Percentiles rank a stretch among this genome's conserved stretches.
These are phyloP conservation scores for Glutinoglossum americanum DNA, from an alignment of 495 filamentous ascomycete species.

Conservation along the genomic window DNA sequence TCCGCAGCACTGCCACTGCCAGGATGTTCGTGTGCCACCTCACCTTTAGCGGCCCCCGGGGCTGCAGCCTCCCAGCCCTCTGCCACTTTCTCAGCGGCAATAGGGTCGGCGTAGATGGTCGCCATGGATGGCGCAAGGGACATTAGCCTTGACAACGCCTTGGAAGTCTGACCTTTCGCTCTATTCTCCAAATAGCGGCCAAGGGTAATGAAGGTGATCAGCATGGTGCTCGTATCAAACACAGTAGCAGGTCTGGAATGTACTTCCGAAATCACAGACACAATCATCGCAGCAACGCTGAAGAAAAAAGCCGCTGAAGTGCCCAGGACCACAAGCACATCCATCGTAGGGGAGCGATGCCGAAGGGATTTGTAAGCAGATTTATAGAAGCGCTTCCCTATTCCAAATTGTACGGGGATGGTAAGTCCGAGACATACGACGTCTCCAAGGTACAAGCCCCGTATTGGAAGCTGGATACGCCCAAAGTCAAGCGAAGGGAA, in stretches of 20 bases:
- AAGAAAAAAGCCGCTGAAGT: slow-evolving; percentile 98
- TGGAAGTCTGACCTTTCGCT: slow-evolving; percentile 92
- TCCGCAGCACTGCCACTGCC: slow-evolving; percentile 38
- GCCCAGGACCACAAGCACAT: slow-evolving; percentile 82
- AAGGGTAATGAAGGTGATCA: slow-evolving; percentile 88
- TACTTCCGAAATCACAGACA: slow-evolving; percentile 45
- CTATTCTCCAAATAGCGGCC: slow-evolving; percentile 86
- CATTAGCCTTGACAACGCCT: slow-evolving; percentile 88
- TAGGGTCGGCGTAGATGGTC: slow-evolving; percentile 92
- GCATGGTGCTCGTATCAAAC: slow-evolving; percentile 96
- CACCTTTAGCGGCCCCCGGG: slow-evolving; percentile 5
- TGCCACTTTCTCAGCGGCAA: slow-evolving; percentile 74
- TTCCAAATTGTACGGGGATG: slow-evolving; percentile 87
- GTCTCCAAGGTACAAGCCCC: slow-evolving; percentile 75
- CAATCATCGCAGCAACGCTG: slow-evolving; percentile 69
- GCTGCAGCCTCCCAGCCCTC: slow-evolving; percentile 42
- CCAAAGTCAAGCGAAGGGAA: slow-evolving; percentile 55
- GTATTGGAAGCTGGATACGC: slow-evolving; percentile 31
- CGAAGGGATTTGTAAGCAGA: slow-evolving; percentile 78
- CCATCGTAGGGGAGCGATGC: slow-evolving; percentile 88
- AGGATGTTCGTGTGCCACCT: slow-evolving; percentile 10
- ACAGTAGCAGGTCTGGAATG: slow-evolving; percentile 66
- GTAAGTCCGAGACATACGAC: slow-evolving; percentile 64
- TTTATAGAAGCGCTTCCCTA: slow-evolving; percentile 79
- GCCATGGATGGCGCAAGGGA: slow-evolving; percentile 90